Evolutionary conservation across 345 rosid species (phyloP).

Genomic region (Brassica juncea): DNA sequence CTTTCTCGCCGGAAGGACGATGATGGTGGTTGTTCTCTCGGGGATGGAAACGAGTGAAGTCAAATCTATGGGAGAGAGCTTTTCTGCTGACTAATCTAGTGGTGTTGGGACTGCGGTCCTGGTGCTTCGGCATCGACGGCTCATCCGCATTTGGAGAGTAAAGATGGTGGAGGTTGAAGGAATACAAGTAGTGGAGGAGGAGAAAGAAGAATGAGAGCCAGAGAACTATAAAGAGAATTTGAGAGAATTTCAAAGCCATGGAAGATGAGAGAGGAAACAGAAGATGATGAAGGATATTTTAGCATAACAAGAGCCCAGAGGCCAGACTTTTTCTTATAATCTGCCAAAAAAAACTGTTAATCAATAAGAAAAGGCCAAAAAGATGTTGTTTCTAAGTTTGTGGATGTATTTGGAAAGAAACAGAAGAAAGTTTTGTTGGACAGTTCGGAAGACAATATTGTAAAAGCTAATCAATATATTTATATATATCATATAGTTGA

Average conservation of each 20-base stretch:
- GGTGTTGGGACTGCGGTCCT: constrained; percentile 3
- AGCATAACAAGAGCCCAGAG: constrained; percentile 10
- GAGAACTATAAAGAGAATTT: constrained; percentile 44
- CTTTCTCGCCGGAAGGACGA: constrained; percentile 15
- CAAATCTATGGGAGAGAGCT: constrained; percentile 52
- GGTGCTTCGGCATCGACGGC: constrained; percentile 14
- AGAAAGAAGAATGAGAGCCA: constrained; percentile 59
- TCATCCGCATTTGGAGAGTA: constrained; percentile 19
- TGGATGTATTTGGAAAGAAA: not conserved
- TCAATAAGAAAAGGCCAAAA: constrained; percentile 22
- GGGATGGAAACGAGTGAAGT: constrained; percentile 62
- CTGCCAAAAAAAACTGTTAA: not conserved
- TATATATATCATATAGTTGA: constrained; percentile 34
- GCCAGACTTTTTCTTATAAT: not conserved
- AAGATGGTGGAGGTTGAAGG: constrained; percentile 40
- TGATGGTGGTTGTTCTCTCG: constrained; percentile 28
- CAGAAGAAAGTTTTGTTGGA: constrained; percentile 6
- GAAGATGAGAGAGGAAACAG: constrained; percentile 39
- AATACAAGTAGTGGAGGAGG: constrained; percentile 49
- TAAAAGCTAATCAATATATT: constrained; percentile 1
- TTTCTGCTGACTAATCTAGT: constrained; percentile 45
- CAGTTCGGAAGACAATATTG: constrained; percentile 21
- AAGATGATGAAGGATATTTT: constrained; percentile 23
- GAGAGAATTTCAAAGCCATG: constrained; percentile 58
- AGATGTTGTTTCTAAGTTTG: not conserved